Conservation (phyloP, 192 early-diverging fungal species). For the Gonapodya sp. region DNA sequence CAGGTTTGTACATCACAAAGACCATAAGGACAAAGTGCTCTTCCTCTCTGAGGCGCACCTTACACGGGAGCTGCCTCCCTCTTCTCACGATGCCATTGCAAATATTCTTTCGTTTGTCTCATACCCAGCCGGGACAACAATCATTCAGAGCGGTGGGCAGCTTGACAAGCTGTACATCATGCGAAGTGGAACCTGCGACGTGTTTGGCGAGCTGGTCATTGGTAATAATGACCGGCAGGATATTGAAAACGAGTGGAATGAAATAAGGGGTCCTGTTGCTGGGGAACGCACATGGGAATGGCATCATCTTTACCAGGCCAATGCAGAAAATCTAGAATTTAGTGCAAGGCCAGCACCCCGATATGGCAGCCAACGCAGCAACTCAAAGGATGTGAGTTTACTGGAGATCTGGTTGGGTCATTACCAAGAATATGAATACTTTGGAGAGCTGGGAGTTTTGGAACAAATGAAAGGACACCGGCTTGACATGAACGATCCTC, state of each 20-base stretch:
- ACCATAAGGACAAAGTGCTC: constrained; percentile 22
- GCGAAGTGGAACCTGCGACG: background rate
- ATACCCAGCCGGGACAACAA: constrained; percentile 5
- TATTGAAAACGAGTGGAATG: background rate
- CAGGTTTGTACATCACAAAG: constrained; percentile 31
- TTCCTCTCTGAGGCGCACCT: constrained; percentile 28
- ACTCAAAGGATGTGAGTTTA: background rate
- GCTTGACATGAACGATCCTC: background rate
- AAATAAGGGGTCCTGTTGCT: background rate
- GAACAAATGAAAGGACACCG: background rate
- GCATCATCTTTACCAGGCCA: too few relatives aligned
- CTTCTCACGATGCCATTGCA: constrained; percentile 19
- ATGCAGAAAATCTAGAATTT: background rate
- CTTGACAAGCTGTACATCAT: background rate
- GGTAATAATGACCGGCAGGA: background rate
- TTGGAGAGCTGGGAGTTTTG: constrained; percentile 28
- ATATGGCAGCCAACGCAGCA: background rate
- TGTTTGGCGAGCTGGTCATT: background rate
- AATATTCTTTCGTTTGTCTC: constrained; percentile 15
- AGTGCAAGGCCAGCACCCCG: background rate
- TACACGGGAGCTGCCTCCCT: constrained; percentile 18
- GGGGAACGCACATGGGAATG: background rate
- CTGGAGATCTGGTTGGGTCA: background rate
- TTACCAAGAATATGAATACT: constrained; percentile 16
- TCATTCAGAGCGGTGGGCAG: background rate